Conservation (phyloP, 1,284 basidiomycete genomes). For the Macrocystidia cucumis region DNA sequence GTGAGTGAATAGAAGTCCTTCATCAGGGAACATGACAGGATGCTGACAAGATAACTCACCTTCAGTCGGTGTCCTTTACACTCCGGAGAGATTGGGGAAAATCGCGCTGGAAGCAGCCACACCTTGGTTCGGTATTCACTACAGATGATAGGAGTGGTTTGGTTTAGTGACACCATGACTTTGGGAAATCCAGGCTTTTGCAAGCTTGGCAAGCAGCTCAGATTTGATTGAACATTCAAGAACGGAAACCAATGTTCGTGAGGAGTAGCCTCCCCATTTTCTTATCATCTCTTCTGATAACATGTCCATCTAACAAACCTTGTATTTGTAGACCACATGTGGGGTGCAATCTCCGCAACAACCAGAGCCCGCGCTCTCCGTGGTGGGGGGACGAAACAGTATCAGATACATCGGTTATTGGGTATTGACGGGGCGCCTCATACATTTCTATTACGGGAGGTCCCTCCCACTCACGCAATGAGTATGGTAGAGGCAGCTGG, state of each 20-base stretch:
- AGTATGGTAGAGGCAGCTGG: too few relatives aligned
- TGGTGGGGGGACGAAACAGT: too few relatives aligned
- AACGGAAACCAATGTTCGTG: slow-evolving; percentile 71
- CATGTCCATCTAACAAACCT: too few relatives aligned
- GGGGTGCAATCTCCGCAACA: too few relatives aligned
- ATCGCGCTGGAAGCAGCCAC: slow-evolving; percentile 79
- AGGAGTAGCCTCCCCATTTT: background rate
- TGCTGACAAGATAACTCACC: slow-evolving; percentile 1
- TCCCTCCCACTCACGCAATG: too few relatives aligned
- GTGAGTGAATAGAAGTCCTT: slow-evolving; percentile 75
- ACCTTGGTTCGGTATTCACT: slow-evolving; percentile 58
- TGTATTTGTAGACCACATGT: too few relatives aligned
- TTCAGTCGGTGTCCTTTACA: slow-evolving; percentile 82
- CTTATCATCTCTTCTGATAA: background rate
- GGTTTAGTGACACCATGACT: slow-evolving; percentile 74
- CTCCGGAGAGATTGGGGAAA: slow-evolving; percentile 70
- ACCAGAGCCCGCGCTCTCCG: too few relatives aligned
- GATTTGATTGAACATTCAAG: slow-evolving; percentile 60
- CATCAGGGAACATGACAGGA: background rate
- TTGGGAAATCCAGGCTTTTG: slow-evolving; percentile 78
- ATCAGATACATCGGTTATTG: too few relatives aligned
- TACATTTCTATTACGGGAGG: too few relatives aligned
- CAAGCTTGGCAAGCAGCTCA: slow-evolving; percentile 72
- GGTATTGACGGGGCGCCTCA: too few relatives aligned
- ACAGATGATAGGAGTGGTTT: slow-evolving; percentile 86